Evolutionary conservation across 192 early-diverging fungal species (phyloP).

Genomic region (Coemansia sp.): DNA sequence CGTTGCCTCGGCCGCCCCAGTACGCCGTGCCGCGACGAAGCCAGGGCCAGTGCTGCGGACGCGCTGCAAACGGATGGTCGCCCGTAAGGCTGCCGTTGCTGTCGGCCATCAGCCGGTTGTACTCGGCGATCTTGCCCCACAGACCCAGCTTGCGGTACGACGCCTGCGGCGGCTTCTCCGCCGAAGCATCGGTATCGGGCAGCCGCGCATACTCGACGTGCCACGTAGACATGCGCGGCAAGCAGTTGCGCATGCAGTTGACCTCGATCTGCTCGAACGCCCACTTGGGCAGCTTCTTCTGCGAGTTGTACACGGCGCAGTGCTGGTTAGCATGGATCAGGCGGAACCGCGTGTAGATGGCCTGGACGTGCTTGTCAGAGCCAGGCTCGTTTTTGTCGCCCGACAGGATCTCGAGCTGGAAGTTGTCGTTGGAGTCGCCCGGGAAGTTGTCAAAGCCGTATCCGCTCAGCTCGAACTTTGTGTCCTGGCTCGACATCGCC

Average conservation of each 20-base stretch:
- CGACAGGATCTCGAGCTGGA: constrained; percentile 69
- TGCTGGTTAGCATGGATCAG: constrained; percentile 67
- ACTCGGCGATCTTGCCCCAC: constrained; percentile 76
- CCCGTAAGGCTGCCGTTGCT: constrained; percentile 81
- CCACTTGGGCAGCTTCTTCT: constrained; percentile 85
- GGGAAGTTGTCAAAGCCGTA: constrained; percentile 68
- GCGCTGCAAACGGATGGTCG: constrained; percentile 91
- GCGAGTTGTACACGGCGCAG: constrained; percentile 79
- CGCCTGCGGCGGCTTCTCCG: constrained; percentile 45
- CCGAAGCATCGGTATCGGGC: constrained; percentile 44
- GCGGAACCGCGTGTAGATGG: constrained; percentile 66
- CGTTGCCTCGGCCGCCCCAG: constrained; percentile 67
- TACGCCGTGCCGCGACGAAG: constrained; percentile 86
- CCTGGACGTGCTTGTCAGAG: constrained; percentile 55
- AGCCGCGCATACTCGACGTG: constrained; percentile 63
- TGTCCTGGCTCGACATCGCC: constrained; percentile 62
- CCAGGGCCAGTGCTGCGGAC: constrained; percentile 84
- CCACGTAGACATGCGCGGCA: constrained; percentile 74
- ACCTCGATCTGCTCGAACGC: constrained; percentile 92
- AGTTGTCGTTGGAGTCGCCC: constrained; percentile 92
- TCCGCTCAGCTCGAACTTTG: constrained; percentile 70
- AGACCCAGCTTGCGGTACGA: constrained; percentile 63
- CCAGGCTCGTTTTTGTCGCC: constrained; percentile 47
- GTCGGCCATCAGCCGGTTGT: constrained; percentile 83
- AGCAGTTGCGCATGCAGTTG: constrained; percentile 84